Evolutionary conservation across 257 asterid genomes (phyloP).

Genomic region (Gynochthodes officinalis): DNA sequence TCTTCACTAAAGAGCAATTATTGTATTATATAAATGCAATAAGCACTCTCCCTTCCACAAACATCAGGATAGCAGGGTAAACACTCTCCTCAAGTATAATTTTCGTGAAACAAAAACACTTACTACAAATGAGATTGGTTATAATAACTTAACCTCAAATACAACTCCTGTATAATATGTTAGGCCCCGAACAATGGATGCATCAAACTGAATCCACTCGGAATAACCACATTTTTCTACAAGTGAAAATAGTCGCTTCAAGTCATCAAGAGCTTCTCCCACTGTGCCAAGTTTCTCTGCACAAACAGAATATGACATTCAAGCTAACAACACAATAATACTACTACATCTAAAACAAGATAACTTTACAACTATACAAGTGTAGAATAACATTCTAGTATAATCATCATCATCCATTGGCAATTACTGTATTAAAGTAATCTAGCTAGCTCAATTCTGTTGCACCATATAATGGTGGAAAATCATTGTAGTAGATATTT

Average conservation of each 20-base stretch:
- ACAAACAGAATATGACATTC: neutral
- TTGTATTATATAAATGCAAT: neutral
- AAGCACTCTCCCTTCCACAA: neutral
- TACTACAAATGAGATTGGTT: neutral
- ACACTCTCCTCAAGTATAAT: neutral
- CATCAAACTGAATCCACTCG: conserved; percentile 99
- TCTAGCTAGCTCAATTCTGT: neutral
- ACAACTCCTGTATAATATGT: conserved; percentile 97
- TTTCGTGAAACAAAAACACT: neutral
- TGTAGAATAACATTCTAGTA: neutral
- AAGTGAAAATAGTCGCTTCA: conserved; percentile 76
- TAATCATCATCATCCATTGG: neutral
- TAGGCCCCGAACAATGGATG: conserved; percentile 90
- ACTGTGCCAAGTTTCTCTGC: conserved; percentile 77
- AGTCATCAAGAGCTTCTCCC: conserved; percentile 76
- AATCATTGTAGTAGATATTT: neutral
- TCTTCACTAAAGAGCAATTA: neutral
- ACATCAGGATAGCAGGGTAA: neutral
- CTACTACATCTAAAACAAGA: neutral
- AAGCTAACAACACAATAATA: neutral
- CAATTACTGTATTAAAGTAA: neutral
- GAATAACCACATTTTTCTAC: conserved; percentile 83
- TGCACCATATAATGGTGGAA: neutral
- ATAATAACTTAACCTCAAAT: conserved; percentile 60
- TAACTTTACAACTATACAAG: neutral